A percentile compares a stretch with the other conserved stretches of the same genome.
phyloP scores from a whole-genome alignment of 495 filamentous ascomycete genomes.

The Daldinia childiae region DNA sequence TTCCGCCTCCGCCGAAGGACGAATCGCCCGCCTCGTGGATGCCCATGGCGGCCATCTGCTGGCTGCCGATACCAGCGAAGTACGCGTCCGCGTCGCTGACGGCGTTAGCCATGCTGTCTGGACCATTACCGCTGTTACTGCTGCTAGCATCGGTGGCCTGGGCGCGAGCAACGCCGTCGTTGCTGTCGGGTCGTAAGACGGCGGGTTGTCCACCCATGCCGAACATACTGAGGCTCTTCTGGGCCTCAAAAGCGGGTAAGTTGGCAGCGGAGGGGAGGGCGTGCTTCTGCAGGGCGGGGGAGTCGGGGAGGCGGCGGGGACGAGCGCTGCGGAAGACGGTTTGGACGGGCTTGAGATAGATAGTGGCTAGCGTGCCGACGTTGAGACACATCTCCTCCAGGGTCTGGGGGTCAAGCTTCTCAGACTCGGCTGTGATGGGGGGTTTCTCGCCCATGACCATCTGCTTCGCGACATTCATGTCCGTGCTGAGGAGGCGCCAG shows the following conservation, averaged over 20 bases:
- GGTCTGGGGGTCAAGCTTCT: constrained; percentile 89
- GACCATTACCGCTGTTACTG: constrained; percentile 7
- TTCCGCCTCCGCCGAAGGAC: constrained; percentile 57
- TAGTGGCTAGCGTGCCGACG: constrained; percentile 94
- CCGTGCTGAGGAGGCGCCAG: constrained; percentile 95
- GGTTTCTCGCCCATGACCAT: constrained; percentile 98
- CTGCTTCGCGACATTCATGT: constrained; percentile 83
- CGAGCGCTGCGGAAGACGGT: constrained; percentile 95
- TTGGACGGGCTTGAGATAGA: constrained; percentile 97
- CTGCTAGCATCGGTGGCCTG: constrained; percentile 1
- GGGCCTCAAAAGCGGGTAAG: constrained; percentile 59
- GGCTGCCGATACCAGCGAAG: constrained; percentile 76
- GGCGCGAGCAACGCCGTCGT: neutral
- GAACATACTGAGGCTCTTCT: constrained; percentile 61
- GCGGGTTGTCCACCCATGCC: constrained; percentile 62
- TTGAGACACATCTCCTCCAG: constrained; percentile 97
- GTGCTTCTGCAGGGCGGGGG: constrained; percentile 83
- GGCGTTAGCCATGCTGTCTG: constrained; percentile 67
- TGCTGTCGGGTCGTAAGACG: constrained; percentile 43
- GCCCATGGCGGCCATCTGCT: constrained; percentile 75
- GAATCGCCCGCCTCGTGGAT: constrained; percentile 60
- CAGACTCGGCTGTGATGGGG: constrained; percentile 93
- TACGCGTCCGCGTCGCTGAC: constrained; percentile 86
- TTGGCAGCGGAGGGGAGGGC: constrained; percentile 57
- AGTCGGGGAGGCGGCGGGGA: constrained; percentile 77